Evolutionary conservation across 1,139 yeast species (phyloP).

Genomic region (Pichia terricola): DNA sequence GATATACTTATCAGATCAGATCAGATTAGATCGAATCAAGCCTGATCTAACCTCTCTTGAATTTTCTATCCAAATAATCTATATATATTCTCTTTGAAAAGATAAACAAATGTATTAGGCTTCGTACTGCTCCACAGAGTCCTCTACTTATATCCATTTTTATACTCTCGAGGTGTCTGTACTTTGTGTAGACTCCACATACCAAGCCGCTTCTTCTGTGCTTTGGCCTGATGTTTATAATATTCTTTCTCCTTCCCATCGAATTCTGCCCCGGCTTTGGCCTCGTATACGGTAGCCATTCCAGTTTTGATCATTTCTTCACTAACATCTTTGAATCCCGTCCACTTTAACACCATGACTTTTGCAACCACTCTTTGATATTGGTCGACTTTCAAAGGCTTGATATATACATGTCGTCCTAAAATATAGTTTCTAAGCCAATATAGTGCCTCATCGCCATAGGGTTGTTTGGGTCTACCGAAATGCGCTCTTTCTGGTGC

Average conservation of each 20-base stretch:
- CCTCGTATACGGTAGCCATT: conserved; percentile 80
- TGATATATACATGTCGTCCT: conserved; percentile 59
- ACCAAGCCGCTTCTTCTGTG: conserved; percentile 52
- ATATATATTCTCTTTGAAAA: too few species aligned
- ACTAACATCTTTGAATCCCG: conserved; percentile 71
- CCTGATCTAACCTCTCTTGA: too few species aligned
- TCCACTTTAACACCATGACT: conserved; percentile 65
- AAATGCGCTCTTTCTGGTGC: conserved; percentile 96
- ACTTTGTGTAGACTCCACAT: conserved; percentile 54
- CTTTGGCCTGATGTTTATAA: conserved; percentile 45
- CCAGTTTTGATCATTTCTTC: conserved; percentile 81
- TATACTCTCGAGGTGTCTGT: conserved; percentile 78
- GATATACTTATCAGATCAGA: background rate
- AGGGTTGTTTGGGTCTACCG: conserved; percentile 91
- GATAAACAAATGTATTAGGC: too few species aligned
- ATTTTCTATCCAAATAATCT: too few species aligned
- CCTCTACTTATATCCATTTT: conserved; percentile 30
- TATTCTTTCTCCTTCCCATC: conserved; percentile 64
- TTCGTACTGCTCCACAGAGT: too few species aligned
- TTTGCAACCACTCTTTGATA: conserved; percentile 83
- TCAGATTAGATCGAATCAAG: conserved; percentile 1
- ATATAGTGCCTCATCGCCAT: conserved; percentile 67
- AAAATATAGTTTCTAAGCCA: conserved; percentile 64
- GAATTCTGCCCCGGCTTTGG: conserved; percentile 73
- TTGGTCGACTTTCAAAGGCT: conserved; percentile 79